Evolutionary conservation across 129 eudicot species (phyloP), one percentile per base, ranked within the genome.

Genomic region (Arctium minus): DNA sequence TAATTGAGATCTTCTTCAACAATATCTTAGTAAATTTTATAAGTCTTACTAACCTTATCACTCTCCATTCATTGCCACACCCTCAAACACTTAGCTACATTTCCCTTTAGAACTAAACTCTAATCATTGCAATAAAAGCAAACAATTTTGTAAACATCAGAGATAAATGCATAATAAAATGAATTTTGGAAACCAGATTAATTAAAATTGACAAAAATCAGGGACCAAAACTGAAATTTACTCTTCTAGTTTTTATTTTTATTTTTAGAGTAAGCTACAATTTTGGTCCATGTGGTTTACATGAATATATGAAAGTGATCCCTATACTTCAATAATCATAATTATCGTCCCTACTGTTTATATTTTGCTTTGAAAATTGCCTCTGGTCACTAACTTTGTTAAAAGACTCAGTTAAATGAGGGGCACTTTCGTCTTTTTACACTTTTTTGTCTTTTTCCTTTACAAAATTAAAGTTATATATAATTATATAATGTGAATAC

Each of bases 61-160:
- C 74, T 84, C 69, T 22, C 35, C 98, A 96, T 93, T 84, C 93
- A 92, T 76, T 89, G 88, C 95, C 98, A 93, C 31, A 90, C 79
- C 81, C 50, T 91, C 83, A 93, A 86, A 88, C 94, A 89, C 27
- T 94, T 91, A 42, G 91, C 91, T 78, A 95, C 84, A 82, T 90
- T 89, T 35, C 93, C 90, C 76, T 90, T 91, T 4, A 88, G 84
- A 77, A 93, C 88, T 93, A 93, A 48, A 90, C 83, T 79, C 88
- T 85, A 7, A 95, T 73, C 94, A 93, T 90, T 38, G 97, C 97
- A 13, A 93, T 91, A 72, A 60, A 60, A 17, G 8, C 29, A 60
- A 60, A 17, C 29, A 5, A 17, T 60, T 60, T 6, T 60, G 27
- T 60, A 0, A 17, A 53, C 22, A 6, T 13, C 11, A 53, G 65